phyloP scores from a whole-genome alignment of 2,329 filamentous ascomycete species.

The Cryphonectria naterciae region DNA sequence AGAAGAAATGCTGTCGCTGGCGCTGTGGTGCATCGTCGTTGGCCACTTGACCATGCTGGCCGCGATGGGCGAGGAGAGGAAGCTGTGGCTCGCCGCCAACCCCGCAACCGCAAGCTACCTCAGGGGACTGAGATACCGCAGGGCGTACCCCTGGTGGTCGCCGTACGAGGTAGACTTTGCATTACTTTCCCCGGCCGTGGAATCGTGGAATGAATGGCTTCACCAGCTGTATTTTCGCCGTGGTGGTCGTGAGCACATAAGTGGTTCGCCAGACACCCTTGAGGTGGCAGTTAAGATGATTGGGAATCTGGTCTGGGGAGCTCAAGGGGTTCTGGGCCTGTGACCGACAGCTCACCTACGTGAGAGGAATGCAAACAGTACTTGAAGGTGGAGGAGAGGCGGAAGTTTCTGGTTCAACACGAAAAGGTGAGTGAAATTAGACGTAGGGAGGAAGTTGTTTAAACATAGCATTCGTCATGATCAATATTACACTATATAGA shows the following conservation, averaged over 20 bases:
- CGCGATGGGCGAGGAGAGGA: slow-evolving; percentile 33
- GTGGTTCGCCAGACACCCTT: no score
- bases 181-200: slow-evolving; percentile 28
- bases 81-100: slow-evolving; percentile 33
- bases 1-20: slow-evolving; percentile 4
- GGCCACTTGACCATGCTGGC: slow-evolving; percentile 27
- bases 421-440: neutral
- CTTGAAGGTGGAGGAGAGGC: neutral
- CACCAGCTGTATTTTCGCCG: slow-evolving; percentile 15
- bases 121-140: slow-evolving; percentile 23
- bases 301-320: neutral
- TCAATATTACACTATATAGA: neutral
- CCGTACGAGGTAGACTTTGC: slow-evolving; percentile 31
- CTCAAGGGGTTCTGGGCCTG: neutral
- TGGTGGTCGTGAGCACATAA: neutral
- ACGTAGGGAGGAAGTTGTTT: neutral
- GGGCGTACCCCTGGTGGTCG: slow-evolving; percentile 33
- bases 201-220: slow-evolving; percentile 15
- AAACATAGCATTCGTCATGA: neutral
- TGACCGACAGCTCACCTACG: neutral
- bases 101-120: slow-evolving; percentile 32
- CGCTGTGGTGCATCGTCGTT: slow-evolving; percentile 15
- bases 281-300: neutral
- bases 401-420: neutral
- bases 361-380: neutral